Base-by-base conservation (phyloP, 2,329 filamentous ascomycete species). In the Diaporthe humulicola region DNA sequence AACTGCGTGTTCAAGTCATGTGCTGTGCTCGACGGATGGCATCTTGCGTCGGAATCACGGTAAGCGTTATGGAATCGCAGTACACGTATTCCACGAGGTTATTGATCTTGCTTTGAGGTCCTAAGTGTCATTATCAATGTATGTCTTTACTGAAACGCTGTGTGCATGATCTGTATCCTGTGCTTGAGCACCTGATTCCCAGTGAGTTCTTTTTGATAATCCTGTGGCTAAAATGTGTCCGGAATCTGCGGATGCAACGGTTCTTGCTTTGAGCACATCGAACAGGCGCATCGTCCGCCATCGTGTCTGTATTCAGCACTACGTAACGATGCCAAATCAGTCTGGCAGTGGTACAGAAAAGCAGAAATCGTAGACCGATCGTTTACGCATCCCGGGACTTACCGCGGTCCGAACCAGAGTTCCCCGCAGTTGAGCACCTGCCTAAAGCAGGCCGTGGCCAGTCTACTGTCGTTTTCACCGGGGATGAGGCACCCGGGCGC, bases 391-490 rank as follows among this genome's bases (percentile, higher is more conserved):
- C 30, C 15, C 45, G 28, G n/a, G 12, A 25, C 45, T 10, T 38
- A 15, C 64, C 64, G 64, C 33, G 45, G 45, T 36, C 48, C 17
- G 64, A 19, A 30, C 14, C n/a, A 33, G 14, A 40, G 64, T 67
- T 38, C 45, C 64, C 64, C 64, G 45, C 64, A 52, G 64, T 67
- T 67, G 22, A 19, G 33, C 30, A 67, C 45, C 64, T 67, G 64
- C 64, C 64, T 38, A 67, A 67, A 67, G 64, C 45, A 52, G 64
- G 19, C 42, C 30, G 19, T 48, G 15, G 28, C 25, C 60, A 48
- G 42, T 33, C 42, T 66, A 9, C 60, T 38, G 36, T 64, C 17
- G 42, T 14, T 30, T 50, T 25, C 28, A n/a, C 9, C 61, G 42
- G 42, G 45, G 22, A 36, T 36, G 28, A 66, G 61, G 12, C n/a